Evolutionary conservation across 352 stramenopile species (phyloP).

Genomic region (Phytophthora idaei): DNA sequence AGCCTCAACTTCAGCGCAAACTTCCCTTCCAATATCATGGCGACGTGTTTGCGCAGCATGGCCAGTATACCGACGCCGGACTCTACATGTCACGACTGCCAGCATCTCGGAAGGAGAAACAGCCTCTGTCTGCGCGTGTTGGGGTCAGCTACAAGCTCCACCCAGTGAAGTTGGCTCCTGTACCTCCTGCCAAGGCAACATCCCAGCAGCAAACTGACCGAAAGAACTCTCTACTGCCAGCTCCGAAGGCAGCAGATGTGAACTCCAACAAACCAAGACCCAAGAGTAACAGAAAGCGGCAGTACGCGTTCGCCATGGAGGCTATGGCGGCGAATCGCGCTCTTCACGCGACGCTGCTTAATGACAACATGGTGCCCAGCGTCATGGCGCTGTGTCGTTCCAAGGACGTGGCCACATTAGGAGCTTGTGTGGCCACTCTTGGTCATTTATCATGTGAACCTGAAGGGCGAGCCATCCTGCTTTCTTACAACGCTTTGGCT

Average conservation of each 20-base stretch:
- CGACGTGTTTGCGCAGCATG: conserved; percentile 77
- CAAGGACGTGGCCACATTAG: conserved; percentile 59
- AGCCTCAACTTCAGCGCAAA: conserved; percentile 43
- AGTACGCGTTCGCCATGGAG: conserved; percentile 68
- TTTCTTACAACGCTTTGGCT: conserved; percentile 55
- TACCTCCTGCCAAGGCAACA: conserved; percentile 28
- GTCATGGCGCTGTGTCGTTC: conserved; percentile 64
- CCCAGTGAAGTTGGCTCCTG: conserved; percentile 53
- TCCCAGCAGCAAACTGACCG: conserved; percentile 23
- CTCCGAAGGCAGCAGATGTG: conserved; percentile 1
- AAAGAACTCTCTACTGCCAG: conserved; percentile 2
- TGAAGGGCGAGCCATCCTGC: conserved; percentile 54
- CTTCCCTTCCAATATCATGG: conserved; percentile 72
- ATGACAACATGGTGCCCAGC: conserved; percentile 68
- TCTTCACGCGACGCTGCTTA: conserved; percentile 55
- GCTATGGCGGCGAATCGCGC: conserved; percentile 66
- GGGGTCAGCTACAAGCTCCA: conserved; percentile 49
- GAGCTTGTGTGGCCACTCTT: conserved; percentile 61
- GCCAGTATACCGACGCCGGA: conserved; percentile 65
- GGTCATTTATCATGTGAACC: conserved; percentile 57
- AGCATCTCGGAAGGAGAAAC: conserved; percentile 51
- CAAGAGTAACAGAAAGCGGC: conserved; percentile 53
- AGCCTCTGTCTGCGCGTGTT: conserved; percentile 28
- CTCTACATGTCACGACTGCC: conserved; percentile 79
- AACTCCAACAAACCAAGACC: conserved; percentile 33